These are phyloP conservation scores for Erigeron canadensis DNA, from an alignment of 129 eudicot genomes.

Conservation along the genomic window DNA sequence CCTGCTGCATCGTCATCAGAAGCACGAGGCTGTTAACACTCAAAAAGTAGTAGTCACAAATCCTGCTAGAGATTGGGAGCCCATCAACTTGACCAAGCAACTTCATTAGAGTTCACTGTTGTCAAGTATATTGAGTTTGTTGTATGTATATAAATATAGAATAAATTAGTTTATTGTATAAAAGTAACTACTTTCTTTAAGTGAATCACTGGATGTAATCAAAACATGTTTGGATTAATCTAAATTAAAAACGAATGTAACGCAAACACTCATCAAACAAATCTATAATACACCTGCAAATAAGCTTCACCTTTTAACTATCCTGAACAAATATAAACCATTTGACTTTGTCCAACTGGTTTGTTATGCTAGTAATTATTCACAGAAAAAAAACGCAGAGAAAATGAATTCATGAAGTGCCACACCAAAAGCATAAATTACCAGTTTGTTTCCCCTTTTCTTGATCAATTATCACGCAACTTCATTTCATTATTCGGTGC, in stretches of 20 bases:
- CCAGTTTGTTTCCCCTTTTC: not conserved
- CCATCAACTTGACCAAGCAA: conserved; percentile 90
- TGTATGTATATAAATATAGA: not conserved
- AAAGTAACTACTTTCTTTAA: too few species aligned
- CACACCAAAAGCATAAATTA: conserved; percentile 12
- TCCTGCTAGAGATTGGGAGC: conserved; percentile 64
- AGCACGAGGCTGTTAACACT: conserved; percentile 55
- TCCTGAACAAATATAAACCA: not conserved
- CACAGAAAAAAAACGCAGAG: not conserved
- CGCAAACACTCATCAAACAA: too few species aligned
- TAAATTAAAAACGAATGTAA: too few species aligned
- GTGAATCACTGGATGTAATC: too few species aligned
- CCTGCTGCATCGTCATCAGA: conserved; percentile 70
- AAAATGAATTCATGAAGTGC: not conserved
- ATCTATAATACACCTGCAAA: too few species aligned
- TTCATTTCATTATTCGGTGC: conserved; percentile 15
- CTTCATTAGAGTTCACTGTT: conserved; percentile 27
- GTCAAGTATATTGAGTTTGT: not conserved
- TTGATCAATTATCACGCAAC: conserved; percentile 12
- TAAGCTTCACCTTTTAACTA: not conserved
- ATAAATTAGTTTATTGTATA: too few species aligned
- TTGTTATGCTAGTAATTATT: conserved; percentile 4
- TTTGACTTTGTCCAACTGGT: not conserved
- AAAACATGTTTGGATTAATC: too few species aligned
- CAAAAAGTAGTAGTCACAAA: conserved; percentile 58